phyloP scores from a whole-genome alignment of 139 green algal species.

The Yamagishiella unicocca region DNA sequence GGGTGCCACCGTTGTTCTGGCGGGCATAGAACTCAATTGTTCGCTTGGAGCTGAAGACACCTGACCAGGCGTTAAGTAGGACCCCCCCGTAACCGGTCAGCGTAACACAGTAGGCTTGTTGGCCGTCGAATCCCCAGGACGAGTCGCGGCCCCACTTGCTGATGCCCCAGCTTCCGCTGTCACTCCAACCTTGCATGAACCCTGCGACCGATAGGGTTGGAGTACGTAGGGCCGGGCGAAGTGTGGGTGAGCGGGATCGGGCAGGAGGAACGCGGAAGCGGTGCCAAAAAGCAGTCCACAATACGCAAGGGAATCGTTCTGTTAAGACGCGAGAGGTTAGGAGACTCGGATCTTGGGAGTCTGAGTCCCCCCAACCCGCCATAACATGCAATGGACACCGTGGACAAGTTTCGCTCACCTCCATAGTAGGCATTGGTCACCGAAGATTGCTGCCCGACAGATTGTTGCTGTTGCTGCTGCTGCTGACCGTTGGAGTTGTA shows the following conservation, averaged over 20 bases:
- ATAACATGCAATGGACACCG: too few species aligned
- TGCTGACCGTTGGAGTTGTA: neutral
- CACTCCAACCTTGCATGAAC: constrained; percentile 44
- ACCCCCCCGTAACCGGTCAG: constrained; percentile 28
- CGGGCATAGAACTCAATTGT: constrained; percentile 7
- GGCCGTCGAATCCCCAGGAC: constrained; percentile 24
- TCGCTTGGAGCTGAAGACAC: constrained; percentile 32
- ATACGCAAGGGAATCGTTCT: too few species aligned
- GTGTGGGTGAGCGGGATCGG: too few species aligned
- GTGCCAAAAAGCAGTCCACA: too few species aligned
- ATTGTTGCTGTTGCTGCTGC: neutral
- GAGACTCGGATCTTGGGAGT: too few species aligned
- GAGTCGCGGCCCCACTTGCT: constrained; percentile 33
- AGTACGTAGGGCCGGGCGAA: too few species aligned
- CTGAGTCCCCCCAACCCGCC: too few species aligned
- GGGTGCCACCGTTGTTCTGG: constrained; percentile 34
- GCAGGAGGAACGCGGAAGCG: too few species aligned
- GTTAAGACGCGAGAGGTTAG: too few species aligned
- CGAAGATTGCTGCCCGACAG: constrained; percentile 1
- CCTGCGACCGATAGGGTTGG: neutral
- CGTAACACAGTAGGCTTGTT: constrained; percentile 44
- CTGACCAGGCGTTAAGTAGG: constrained; percentile 32
- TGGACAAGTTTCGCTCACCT: neutral
- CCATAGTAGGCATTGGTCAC: constrained; percentile 44
- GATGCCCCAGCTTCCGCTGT: constrained; percentile 20